These are phyloP conservation scores for Stenogyne calaminthoides DNA, from an alignment of 305 asterid genomes.

Conservation along the genomic window DNA sequence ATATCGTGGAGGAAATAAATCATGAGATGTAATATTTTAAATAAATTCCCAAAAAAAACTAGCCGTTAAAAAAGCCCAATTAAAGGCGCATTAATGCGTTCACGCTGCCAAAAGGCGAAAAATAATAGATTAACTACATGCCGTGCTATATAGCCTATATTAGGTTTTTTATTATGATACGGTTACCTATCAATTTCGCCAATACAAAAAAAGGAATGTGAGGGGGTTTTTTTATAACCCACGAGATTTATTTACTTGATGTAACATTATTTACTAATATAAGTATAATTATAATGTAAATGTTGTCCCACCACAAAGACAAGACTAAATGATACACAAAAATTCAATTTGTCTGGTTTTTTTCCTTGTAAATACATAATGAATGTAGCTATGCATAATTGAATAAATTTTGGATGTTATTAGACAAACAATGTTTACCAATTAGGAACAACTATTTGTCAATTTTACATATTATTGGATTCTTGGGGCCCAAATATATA, in stretches of 20 bases:
- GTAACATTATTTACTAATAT: background rate
- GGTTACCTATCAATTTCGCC: background rate
- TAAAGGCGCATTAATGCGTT: no score
- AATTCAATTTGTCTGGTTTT: background rate
- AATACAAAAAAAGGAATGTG: background rate
- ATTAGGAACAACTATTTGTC: background rate
- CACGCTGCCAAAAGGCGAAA: background rate
- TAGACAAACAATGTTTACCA: background rate
- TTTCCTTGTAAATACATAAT: background rate
- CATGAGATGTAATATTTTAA: slow-evolving; percentile 1
- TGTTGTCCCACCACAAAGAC: background rate
- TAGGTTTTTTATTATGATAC: background rate
- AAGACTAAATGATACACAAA: background rate
- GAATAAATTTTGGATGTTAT: background rate
- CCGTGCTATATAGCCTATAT: background rate
- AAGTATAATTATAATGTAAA: background rate
- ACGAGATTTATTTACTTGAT: background rate
- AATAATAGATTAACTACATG: background rate
- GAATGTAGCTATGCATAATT: background rate
- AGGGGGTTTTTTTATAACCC: background rate
- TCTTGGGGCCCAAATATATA: slow-evolving; percentile 30
- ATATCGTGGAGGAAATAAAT: background rate
- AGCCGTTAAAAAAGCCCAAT: background rate
- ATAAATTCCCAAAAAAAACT: background rate
- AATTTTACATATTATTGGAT: slow-evolving; percentile 30